A percentile compares a stretch with the other conserved stretches of the same genome.
Evolutionary conservation across 805 yeast species (phyloP).

Genomic region (Blastobotrys parvus): DNA sequence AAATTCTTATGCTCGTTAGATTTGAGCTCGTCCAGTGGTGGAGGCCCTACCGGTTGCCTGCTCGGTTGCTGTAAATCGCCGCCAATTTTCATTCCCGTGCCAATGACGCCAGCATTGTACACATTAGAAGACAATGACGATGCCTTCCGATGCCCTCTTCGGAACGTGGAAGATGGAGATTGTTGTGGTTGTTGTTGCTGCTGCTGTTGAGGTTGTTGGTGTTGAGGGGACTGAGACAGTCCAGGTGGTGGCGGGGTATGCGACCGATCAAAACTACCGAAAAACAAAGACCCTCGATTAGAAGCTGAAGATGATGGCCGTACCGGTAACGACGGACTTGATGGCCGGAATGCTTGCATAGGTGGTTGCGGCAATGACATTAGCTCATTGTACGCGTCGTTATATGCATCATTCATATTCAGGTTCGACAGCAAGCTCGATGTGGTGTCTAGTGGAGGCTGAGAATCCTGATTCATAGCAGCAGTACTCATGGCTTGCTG

Average conservation of each 20-base stretch:
- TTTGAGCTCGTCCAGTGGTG: conserved; percentile 25
- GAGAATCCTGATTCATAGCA: not conserved
- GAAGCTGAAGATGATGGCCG: conserved; percentile 18
- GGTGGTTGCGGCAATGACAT: no score
- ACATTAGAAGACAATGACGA: conserved; percentile 19
- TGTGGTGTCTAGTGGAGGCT: not conserved
- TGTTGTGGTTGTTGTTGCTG: not conserved
- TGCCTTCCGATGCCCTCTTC: conserved; percentile 22
- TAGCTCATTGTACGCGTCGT: no score
- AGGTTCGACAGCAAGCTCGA: not conserved
- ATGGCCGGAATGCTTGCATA: conserved; percentile 10
- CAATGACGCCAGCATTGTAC: conserved; percentile 4
- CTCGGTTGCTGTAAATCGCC: conserved; percentile 16
- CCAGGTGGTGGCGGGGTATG: not conserved
- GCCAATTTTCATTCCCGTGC: conserved; percentile 2
- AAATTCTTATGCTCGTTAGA: conserved; percentile 18
- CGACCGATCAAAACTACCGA: conserved; percentile 1
- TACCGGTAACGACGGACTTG: conserved; percentile 19
- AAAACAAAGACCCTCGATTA: conserved; percentile 11
- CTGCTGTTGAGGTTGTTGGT: conserved; percentile 1
- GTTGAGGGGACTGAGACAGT: conserved; percentile 2
- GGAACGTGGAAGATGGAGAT: conserved; percentile 10
- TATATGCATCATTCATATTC: not conserved
- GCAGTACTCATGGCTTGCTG: conserved; percentile 24
- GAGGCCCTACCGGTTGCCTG: conserved; percentile 29